Percentiles rank a stretch among this genome's conserved stretches.
These are phyloP conservation scores for Apophysomyces trapeziformis DNA, from an alignment of 371 early-diverging fungal species.

Conservation along the genomic window DNA sequence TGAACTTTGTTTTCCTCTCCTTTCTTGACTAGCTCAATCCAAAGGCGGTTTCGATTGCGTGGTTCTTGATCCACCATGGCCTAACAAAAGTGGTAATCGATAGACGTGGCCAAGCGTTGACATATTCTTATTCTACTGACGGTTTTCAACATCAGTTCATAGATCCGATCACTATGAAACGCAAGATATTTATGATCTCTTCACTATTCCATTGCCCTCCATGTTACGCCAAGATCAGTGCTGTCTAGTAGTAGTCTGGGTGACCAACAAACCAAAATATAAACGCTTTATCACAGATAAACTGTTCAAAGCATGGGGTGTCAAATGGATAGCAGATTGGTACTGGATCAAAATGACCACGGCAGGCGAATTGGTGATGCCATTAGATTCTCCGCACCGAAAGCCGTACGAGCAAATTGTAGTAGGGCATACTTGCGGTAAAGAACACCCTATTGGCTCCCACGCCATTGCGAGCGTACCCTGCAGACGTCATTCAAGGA, in stretches of 20 bases:
- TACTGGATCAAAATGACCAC: conserved; percentile 72
- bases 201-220: conserved; percentile 58
- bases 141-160: conserved; percentile 32
- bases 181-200: conserved; percentile 71
- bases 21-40: conserved; percentile 17
- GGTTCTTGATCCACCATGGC: conserved; percentile 84
- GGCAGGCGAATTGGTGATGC: conserved; percentile 54
- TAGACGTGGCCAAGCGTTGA: not conserved
- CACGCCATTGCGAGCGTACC: conserved; percentile 60
- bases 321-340: conserved; percentile 64
- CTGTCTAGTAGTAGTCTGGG: conserved; percentile 71
- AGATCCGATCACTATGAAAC: conserved; percentile 62
- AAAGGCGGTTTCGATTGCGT: conserved; percentile 61
- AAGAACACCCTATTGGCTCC: not conserved
- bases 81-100: conserved; percentile 60
- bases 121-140: too few species aligned
- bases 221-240: conserved; percentile 33
- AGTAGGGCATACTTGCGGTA: conserved; percentile 42
- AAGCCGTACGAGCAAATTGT: conserved; percentile 73
- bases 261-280: conserved; percentile 74
- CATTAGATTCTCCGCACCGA: conserved; percentile 60
- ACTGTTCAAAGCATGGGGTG: conserved; percentile 70
- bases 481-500: conserved; percentile 65
- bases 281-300: conserved; percentile 63
- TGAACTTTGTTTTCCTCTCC: too few species aligned